phyloP scores from a whole-genome alignment of 352 stramenopile species.

The Saprolegnia diclina region DNA sequence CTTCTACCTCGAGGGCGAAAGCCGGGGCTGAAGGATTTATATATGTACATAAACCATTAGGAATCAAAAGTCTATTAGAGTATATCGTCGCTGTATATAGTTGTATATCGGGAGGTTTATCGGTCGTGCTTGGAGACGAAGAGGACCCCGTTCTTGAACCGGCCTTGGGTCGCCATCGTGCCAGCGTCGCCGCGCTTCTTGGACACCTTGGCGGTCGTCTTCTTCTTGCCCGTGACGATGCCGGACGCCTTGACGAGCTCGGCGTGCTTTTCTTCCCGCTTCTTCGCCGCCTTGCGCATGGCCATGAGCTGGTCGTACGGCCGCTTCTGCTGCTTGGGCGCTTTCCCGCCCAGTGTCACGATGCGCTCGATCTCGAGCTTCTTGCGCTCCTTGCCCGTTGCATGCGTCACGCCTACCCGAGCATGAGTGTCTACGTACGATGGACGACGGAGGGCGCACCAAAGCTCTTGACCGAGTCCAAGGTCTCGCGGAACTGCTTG shows the following conservation, averaged over 20 bases:
- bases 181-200: constrained; percentile 73
- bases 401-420: constrained; percentile 37
- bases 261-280: constrained; percentile 48
- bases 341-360: constrained; percentile 59
- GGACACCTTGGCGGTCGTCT: constrained; percentile 38
- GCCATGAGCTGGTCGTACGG: constrained; percentile 73
- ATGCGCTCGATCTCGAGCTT: constrained; percentile 63
- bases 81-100: not conserved
- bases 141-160: constrained; percentile 69
- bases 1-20: constrained; percentile 67
- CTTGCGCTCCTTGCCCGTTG: constrained; percentile 81
- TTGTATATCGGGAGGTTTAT: not conserved
- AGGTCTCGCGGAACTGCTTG: constrained; percentile 70
- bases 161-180: constrained; percentile 62
- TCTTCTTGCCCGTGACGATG: constrained; percentile 61
- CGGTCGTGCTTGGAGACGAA: constrained; percentile 12
- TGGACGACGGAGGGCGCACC: constrained; percentile 31
- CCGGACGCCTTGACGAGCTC: constrained; percentile 66
- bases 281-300: constrained; percentile 55
- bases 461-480: constrained; percentile 69
- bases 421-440: not conserved
- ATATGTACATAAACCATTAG: not conserved
- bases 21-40: not conserved
- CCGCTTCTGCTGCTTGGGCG: constrained; percentile 44
- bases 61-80: too few relatives aligned